Evolutionary conservation across 148 eudicot genomes (phyloP).

Genomic region (Arctostaphylos glauca): DNA sequence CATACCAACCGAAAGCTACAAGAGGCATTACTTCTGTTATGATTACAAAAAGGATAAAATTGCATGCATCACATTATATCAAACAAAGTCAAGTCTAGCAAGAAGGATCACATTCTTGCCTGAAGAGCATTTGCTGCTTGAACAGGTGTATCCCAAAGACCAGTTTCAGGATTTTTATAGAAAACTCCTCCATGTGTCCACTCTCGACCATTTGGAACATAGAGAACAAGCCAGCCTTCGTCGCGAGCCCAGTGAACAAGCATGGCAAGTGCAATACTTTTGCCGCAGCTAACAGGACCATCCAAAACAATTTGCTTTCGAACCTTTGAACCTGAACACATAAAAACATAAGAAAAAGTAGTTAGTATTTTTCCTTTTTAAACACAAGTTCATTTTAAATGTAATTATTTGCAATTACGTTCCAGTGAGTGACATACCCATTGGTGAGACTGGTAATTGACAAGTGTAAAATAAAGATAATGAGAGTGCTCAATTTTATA

Average conservation of each 20-base stretch:
- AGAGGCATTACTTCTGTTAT: not conserved
- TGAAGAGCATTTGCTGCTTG: constrained; percentile 78
- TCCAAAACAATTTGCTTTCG: constrained; percentile 86
- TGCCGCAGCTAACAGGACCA: constrained; percentile 89
- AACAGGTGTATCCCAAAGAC: constrained; percentile 93
- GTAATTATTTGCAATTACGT: not conserved
- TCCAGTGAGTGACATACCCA: not conserved
- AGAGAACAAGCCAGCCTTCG: constrained; percentile 94
- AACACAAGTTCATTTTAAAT: not conserved
- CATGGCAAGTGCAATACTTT: constrained; percentile 93
- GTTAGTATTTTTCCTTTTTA: not conserved
- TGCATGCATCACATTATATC: not conserved
- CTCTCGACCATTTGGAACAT: constrained; percentile 69
- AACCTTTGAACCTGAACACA: constrained; percentile 58
- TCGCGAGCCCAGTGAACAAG: constrained; percentile 97
- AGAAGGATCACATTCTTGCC: constrained; percentile 39
- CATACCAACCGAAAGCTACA: not conserved
- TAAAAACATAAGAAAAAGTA: constrained; percentile 19
- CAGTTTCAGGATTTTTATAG: constrained; percentile 71
- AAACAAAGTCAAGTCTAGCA: not conserved
- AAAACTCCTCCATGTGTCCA: constrained; percentile 96
- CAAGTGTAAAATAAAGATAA: no score
- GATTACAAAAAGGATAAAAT: not conserved
- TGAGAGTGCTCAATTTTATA: no score
- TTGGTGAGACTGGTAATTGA: not conserved